A percentile compares a stretch with the other conserved stretches of the same genome.
phyloP scores from a whole-genome alignment of 1,139 yeast species.

The Kodamaea derodonti region DNA sequence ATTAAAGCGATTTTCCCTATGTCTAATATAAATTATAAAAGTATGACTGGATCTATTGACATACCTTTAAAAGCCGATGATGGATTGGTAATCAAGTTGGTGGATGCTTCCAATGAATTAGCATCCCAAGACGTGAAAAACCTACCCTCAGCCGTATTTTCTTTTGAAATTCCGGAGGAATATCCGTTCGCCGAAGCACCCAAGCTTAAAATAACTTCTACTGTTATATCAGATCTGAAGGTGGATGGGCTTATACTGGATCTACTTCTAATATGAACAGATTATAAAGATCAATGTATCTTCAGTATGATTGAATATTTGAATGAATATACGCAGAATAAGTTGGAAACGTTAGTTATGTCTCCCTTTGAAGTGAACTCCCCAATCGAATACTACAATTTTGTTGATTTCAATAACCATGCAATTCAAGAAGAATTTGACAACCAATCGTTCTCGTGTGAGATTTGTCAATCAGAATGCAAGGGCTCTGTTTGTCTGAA shows the following conservation, averaged over 20 bases:
- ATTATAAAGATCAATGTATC: slow-evolving; percentile 38
- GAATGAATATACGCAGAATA: slow-evolving; percentile 21
- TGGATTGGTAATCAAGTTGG: slow-evolving; percentile 11
- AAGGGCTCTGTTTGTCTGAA: slow-evolving; percentile 45
- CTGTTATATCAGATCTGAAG: slow-evolving; percentile 18
- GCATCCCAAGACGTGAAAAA: slow-evolving; percentile 11
- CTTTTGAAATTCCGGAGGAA: slow-evolving; percentile 22
- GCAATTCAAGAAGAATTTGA: slow-evolving; percentile 30
- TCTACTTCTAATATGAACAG: slow-evolving; percentile 32
- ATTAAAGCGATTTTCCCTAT: slow-evolving; percentile 52
- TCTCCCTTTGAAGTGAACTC: slow-evolving; percentile 5
- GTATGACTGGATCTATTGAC: slow-evolving; percentile 20
- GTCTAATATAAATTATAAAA: slow-evolving; percentile 17
- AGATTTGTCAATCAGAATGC: slow-evolving; percentile 52
- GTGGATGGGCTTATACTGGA: slow-evolving; percentile 5
- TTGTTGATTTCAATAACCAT: slow-evolving; percentile 15
- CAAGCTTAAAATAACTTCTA: slow-evolving; percentile 14
- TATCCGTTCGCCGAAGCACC: slow-evolving; percentile 33
- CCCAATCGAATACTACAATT: slow-evolving; percentile 13
- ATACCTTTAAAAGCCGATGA: slow-evolving; percentile 25
- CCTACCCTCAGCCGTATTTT: slow-evolving; percentile 31
- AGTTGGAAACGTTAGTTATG: slow-evolving; percentile 1
- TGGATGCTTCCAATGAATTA: slow-evolving; percentile 1
- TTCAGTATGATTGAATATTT: slow-evolving; percentile 46
- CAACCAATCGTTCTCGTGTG: slow-evolving; percentile 46